phyloP scores from a whole-genome alignment of 495 filamentous ascomycete species.

The Xylona heveae region DNA sequence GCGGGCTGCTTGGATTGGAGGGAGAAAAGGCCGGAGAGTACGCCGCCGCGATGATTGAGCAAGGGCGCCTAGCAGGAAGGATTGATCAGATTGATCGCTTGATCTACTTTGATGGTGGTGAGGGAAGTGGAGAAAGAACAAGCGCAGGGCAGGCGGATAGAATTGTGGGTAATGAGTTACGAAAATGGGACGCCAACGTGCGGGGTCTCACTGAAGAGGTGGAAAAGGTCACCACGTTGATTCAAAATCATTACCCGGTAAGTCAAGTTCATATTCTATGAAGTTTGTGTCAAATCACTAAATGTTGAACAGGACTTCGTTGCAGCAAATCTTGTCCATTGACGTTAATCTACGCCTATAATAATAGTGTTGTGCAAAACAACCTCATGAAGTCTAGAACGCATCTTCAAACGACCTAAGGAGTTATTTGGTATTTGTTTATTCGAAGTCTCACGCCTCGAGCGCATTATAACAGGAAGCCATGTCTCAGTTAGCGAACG shows the following conservation, averaged over 20 bases:
- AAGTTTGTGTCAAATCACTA: not conserved
- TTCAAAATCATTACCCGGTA: conserved; percentile 51
- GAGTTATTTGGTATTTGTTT: too few relatives aligned
- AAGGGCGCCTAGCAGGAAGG: conserved; percentile 60
- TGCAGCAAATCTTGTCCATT: conserved; percentile 19
- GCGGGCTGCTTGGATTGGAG: conserved; percentile 51
- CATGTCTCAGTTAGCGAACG: too few relatives aligned
- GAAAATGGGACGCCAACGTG: conserved; percentile 78
- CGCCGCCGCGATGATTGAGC: conserved; percentile 88
- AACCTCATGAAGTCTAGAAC: too few relatives aligned
- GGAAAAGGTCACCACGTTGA: conserved; percentile 57
- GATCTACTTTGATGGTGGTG: conserved; percentile 61
- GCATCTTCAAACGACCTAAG: too few relatives aligned
- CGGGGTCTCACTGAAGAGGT: conserved; percentile 70
- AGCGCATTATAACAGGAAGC: too few relatives aligned
- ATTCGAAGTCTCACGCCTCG: too few relatives aligned
- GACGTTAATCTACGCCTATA: too few relatives aligned
- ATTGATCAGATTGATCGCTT: conserved; percentile 89
- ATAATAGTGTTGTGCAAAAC: too few relatives aligned
- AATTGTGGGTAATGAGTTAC: conserved; percentile 42
- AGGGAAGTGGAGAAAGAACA: conserved; percentile 41
- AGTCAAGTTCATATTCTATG: conserved; percentile 5
- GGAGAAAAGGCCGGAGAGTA: conserved; percentile 75
- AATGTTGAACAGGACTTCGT: conserved; percentile 26
- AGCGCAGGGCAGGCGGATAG: conserved; percentile 31